phyloP scores from a whole-genome alignment of 2,329 filamentous ascomycete genomes.

The Fusarium palustre region DNA sequence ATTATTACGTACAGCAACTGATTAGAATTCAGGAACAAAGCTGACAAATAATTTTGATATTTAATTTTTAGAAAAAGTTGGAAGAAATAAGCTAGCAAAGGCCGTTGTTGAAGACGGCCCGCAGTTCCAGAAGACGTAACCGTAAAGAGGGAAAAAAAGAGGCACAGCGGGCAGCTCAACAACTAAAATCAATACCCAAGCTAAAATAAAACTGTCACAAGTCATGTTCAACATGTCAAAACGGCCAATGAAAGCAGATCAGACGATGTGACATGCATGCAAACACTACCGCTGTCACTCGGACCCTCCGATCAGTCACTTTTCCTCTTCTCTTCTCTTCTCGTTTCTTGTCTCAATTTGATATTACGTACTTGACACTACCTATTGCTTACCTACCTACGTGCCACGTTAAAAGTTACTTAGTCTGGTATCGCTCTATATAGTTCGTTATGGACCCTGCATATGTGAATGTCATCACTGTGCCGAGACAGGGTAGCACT shows the following conservation, averaged over 20 bases:
- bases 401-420: too few relatives aligned
- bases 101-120: neutral
- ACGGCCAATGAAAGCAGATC: neutral
- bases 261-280: neutral
- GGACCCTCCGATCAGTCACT: neutral
- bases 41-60: neutral
- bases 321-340: neutral
- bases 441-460: neutral
- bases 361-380: neutral
- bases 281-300: neutral
- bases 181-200: neutral
- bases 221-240: neutral
- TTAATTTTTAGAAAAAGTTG: neutral
- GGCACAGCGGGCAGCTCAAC: neutral
- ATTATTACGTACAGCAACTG: neutral
- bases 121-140: neutral
- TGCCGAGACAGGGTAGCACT: neutral
- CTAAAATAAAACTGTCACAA: neutral
- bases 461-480: neutral
- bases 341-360: neutral
- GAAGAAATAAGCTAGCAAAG: too few relatives aligned
- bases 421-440: neutral
- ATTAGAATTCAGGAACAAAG: neutral
- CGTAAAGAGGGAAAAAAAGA: neutral
- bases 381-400: too few relatives aligned